Percentiles rank a stretch among this genome's conserved stretches.
These are phyloP conservation scores for Micromonas pusilla DNA, from an alignment of 139 green algal genomes.

Conservation along the genomic window DNA sequence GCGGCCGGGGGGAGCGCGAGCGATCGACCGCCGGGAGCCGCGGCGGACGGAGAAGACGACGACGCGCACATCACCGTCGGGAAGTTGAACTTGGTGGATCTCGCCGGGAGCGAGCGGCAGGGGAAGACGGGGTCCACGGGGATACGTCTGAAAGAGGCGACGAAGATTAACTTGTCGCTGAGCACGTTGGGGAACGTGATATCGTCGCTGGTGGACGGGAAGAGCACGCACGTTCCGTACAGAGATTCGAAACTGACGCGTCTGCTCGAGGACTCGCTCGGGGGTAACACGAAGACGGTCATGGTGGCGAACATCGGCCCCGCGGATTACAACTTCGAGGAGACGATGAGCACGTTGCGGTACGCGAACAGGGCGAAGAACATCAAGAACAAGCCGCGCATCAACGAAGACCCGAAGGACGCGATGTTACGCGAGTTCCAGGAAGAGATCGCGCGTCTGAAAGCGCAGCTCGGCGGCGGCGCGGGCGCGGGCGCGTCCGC, in stretches of 20 bases:
- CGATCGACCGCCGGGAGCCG: too few species aligned
- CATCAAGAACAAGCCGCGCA: slow-evolving; percentile 77
- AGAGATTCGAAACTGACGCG: slow-evolving; percentile 41
- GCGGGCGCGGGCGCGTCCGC: not conserved
- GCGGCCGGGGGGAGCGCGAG: not conserved
- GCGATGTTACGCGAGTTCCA: slow-evolving; percentile 87
- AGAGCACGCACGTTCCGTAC: slow-evolving; percentile 35
- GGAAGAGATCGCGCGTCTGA: slow-evolving; percentile 74
- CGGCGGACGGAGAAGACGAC: not conserved
- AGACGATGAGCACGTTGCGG: slow-evolving; percentile 69
- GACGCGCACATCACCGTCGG: slow-evolving; percentile 60
- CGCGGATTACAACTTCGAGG: slow-evolving; percentile 75
- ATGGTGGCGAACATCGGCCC: slow-evolving; percentile 77
- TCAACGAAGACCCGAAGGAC: slow-evolving; percentile 85
- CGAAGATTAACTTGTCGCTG: slow-evolving; percentile 83
- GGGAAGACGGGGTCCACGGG: slow-evolving; percentile 42
- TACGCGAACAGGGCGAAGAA: slow-evolving; percentile 75
- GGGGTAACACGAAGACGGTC: slow-evolving; percentile 78
- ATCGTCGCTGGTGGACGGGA: slow-evolving; percentile 56
- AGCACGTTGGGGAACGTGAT: slow-evolving; percentile 80
- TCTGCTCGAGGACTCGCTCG: slow-evolving; percentile 61
- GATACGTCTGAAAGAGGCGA: slow-evolving; percentile 42
- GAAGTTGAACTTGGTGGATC: slow-evolving; percentile 85
- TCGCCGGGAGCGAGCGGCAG: slow-evolving; percentile 76
- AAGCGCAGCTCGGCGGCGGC: slow-evolving; percentile 51